Base-by-base conservation (phyloP, 352 stramenopile genomes). In the Pythium plurisporium region DNA sequence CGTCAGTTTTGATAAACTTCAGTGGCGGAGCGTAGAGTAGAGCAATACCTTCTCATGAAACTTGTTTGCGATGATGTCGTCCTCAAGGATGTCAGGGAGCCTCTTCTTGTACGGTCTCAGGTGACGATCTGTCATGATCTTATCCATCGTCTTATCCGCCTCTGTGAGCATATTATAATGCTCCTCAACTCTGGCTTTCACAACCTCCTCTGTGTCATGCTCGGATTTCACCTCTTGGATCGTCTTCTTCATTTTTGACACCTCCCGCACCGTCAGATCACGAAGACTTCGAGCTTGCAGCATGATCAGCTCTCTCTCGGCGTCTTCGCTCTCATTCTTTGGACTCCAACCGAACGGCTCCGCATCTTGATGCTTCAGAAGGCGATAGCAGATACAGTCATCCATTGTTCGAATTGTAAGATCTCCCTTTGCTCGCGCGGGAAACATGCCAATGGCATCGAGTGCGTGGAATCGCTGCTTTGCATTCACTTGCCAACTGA, bases 381-480 rank as follows among this genome's bases (percentile, higher is more conserved):
- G 54, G 9, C 76, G 70, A 26, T 81, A 86, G 51, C 76, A 86
- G 14, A 86, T 76, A 22, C 76, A 86, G 17, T 86, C 64, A 12
- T 82, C 67, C 73, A 86, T 82, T 2, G 67, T 74, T 2, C 67
- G 67, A 0, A 67, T 42, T 4, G 27, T 59, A 5, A 59, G 31
- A 33, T 79, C 74, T 2, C 69, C 72, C 0, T 67, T 34, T 8
- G 65, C 59, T 9, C 72, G 62, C 1, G 65, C 70, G 0, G 72
- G 70, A 51, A 86, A 86, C 73, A 86, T 84, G 3, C 73, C 76
- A 40, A 86, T 81, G 4, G 73, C 73, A 46, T 86, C 76, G 3
- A 77, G 62, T 9, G 70, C 73, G 45, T 86, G 73, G 53, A 84
- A 86, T 0, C 76, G 67, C 55, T 82, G 73, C 0, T 41, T 52